Base-by-base conservation (phyloP, 2,329 filamentous ascomycete species). In the Talaromyces marneffei region DNA sequence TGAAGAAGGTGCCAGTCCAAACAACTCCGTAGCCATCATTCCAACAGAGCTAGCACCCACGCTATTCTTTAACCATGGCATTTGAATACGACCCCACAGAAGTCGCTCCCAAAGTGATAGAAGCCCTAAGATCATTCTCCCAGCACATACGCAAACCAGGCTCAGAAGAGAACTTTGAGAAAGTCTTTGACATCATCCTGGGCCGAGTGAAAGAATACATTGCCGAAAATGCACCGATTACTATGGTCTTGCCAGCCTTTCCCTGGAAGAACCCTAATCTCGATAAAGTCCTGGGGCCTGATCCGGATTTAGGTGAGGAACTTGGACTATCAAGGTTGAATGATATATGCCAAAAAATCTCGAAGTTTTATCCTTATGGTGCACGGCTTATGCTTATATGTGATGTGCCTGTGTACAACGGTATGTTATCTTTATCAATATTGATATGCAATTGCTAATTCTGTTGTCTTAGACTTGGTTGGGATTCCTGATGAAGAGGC, bases 401-500 rank as follows among this genome's bases (percentile, higher is more conserved):
- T 31, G 56, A 58, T 37, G 56, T 58, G 27, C 56, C 56, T 4
- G 42, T 58, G 14, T 58, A 58, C 31, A 56, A 56, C 14, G 54
- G 54, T 56, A 23, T 18, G 37, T 56, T 2, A 6, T 16, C 10
- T 33, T 3, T 39, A 27, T 5, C 6, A 27, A 7, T 2, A 35
- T 27, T 2, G 54, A 29, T 1, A 9, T 31, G 37, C 27, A 31
- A 8, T 44, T 18, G 2, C 37, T 56, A 2, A 44, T 10, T 33
- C 20, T 44, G 27, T 33, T 16, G 10, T 56, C n/a, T 4, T 18
- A 83, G 82, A 84, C 58, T 70, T 85, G 0, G 72, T 85, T 10
- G 77, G 80, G 2, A 80, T 84, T 0, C 73, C 81, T 0, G 72
- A 73, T 31, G 60, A 64, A 37, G 68, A 84, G 46, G 79, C 81